Evolutionary conservation across 306 rosid species (phyloP).

Genomic region (Urtica urens): DNA sequence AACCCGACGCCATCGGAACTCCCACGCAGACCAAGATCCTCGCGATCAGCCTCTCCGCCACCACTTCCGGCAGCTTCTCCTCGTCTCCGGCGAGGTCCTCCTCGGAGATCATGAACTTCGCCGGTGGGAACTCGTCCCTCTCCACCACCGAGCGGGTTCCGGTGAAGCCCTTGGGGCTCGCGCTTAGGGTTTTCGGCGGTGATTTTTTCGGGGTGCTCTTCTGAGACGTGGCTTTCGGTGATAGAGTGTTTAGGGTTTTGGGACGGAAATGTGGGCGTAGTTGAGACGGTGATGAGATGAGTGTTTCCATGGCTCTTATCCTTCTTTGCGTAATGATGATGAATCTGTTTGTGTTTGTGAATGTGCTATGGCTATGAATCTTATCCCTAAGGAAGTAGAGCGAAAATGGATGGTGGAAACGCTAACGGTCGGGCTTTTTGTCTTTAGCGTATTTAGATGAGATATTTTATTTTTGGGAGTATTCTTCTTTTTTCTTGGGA

Average conservation of each 20-base stretch:
- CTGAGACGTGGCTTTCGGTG: conserved; percentile 15
- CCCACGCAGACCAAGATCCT: conserved; percentile 54
- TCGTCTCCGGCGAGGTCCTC: conserved; percentile 13
- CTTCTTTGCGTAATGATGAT: background rate
- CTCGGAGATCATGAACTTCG: background rate
- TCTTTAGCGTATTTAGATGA: too few relatives aligned
- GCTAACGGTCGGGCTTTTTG: too few relatives aligned
- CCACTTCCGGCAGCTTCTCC: conserved; percentile 45
- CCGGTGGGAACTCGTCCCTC: conserved; percentile 1
- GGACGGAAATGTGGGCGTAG: conserved; percentile 26
- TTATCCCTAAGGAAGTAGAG: conserved; percentile 42
- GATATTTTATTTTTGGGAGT: too few relatives aligned
- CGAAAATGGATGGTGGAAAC: conserved; percentile 31
- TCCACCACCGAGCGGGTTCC: too few relatives aligned
- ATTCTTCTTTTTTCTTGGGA: too few relatives aligned
- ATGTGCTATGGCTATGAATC: conserved; percentile 8
- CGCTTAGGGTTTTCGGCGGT: conserved; percentile 11
- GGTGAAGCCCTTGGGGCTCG: conserved; percentile 61
- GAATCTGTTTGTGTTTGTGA: background rate
- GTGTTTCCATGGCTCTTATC: conserved; percentile 63
- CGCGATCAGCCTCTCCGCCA: conserved; percentile 41
- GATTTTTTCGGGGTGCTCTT: conserved; percentile 10
- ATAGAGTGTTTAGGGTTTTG: conserved; percentile 16
- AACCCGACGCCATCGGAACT: conserved; percentile 58
- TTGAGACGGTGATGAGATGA: conserved; percentile 28